phyloP scores from a whole-genome alignment of 257 asterid species.

The Oldenlandia corymbosa region DNA sequence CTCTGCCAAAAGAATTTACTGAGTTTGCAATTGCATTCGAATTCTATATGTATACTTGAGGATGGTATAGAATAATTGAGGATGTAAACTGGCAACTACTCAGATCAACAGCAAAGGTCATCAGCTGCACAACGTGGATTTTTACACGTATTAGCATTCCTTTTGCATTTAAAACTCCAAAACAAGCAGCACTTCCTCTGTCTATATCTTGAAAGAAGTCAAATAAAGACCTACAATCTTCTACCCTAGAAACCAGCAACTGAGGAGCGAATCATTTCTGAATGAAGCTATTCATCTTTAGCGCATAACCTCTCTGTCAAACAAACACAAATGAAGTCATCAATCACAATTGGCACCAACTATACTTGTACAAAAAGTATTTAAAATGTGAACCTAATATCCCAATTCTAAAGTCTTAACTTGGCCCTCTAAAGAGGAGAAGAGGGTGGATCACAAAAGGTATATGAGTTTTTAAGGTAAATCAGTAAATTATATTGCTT shows the following conservation, averaged over 20 bases:
- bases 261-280: slow-evolving; percentile 1
- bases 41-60: background rate
- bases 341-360: slow-evolving; percentile 3
- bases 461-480: no score
- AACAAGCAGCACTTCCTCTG: slow-evolving; percentile 3
- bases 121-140: background rate
- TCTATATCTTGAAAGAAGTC: slow-evolving; percentile 7
- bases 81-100: background rate
- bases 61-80: background rate
- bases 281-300: slow-evolving; percentile 29
- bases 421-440: no score
- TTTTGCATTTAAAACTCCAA: background rate
- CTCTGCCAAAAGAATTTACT: background rate
- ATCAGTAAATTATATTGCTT: no score
- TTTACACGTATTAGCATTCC: background rate
- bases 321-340: slow-evolving; percentile 15
- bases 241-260: background rate
- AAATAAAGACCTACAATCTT: slow-evolving; percentile 5
- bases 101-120: slow-evolving; percentile 2
- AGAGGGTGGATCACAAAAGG: no score
- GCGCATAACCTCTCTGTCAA: slow-evolving; percentile 66
- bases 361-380: background rate
- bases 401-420: no score
- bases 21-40: background rate
- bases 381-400: background rate